Conservation (phyloP, 2,329 filamentous ascomycete species). For the Hyphodiscus sp. region DNA sequence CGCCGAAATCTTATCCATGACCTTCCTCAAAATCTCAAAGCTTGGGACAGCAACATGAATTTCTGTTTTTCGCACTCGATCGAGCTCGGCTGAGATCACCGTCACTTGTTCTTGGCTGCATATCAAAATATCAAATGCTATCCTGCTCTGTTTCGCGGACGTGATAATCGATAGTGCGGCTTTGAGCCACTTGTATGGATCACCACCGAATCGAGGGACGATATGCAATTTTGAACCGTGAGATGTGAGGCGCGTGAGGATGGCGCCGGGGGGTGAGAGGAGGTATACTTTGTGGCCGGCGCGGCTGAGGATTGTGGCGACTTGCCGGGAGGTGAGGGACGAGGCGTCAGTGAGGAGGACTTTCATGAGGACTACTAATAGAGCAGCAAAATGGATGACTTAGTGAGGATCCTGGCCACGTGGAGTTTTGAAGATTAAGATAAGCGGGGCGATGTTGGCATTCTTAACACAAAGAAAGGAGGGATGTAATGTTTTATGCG, state of each 20-base stretch:
- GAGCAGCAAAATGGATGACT: no score
- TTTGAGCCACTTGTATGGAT: slow-evolving; percentile 3
- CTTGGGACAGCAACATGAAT: slow-evolving; percentile 2
- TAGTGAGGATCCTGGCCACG: no score
- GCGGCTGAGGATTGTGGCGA: slow-evolving; percentile 4
- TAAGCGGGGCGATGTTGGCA: no score
- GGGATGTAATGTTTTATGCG: no score
- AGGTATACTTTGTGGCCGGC: slow-evolving; percentile 2
- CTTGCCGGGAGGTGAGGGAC: slow-evolving; percentile 4
- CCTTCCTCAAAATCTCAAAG: neutral
- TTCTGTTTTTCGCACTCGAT: neutral
- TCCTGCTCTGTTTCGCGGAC: neutral
- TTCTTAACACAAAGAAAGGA: no score
- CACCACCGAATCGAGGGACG: neutral
- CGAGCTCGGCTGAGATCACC: neutral
- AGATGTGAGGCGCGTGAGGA: slow-evolving; percentile 1
- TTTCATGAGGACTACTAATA: neutral
- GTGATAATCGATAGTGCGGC: neutral
- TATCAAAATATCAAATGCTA: slow-evolving; percentile 1
- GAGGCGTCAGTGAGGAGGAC: slow-evolving; percentile 4
- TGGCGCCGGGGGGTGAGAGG: slow-evolving; percentile 1
- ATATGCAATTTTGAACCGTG: neutral
- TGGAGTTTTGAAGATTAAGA: no score
- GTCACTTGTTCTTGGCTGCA: slow-evolving; percentile 6
- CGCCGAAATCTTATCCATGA: slow-evolving; percentile 5